Evolutionary conservation across 2,329 filamentous ascomycete genomes (phyloP), one percentile per base, ranked within the genome.

Genomic region (Fusarium sp.): DNA sequence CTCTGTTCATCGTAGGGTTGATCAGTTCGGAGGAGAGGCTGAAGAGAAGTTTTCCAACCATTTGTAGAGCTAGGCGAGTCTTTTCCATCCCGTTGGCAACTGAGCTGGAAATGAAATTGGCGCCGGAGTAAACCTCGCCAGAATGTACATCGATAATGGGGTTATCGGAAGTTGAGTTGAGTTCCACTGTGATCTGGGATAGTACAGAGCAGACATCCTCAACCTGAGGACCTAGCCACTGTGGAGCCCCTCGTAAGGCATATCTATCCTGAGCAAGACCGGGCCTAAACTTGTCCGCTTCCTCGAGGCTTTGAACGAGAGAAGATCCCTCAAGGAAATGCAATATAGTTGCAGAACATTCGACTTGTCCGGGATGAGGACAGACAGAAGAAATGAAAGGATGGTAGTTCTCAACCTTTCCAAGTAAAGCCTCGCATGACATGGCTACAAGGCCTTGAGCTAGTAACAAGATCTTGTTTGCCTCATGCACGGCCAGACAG

Each of bases 281-380:
- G 1, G 49, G n/a, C 2, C 7, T 25, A 0, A 53, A 9, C 12
- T 25, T 53, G 1, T 53, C n/a, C 18, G 37, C 49, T 2, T 37
- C 32, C 5, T 50, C 19, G 2, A 4, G 9, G 0, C 12, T 8
- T 37, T 37, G 30, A 23, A 50, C 30, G 1, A 50, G 47, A 0
- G 8, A 53, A 3, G 49, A 53, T 16, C 49, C 49, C 2, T 6
- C 1, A 0, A 53, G 49, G 5, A 28, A 37, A 2, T 53, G 49
- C 1, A 37, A 3, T 0, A 37, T 53, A 5, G 18, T 37, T 2
- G 12, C 32, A 16, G 49, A 53, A 0, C 49, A 37, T 21, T 37
- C 23, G 4, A 28, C 2, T 2, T 53, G 49, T 0, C 49, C 49
- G 0, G 32, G 49, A 8, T 37, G 49, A 25, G 32, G 49, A 2